Base-by-base conservation (phyloP, 116 monocot species). In the Dioscorea cayenensis region DNA sequence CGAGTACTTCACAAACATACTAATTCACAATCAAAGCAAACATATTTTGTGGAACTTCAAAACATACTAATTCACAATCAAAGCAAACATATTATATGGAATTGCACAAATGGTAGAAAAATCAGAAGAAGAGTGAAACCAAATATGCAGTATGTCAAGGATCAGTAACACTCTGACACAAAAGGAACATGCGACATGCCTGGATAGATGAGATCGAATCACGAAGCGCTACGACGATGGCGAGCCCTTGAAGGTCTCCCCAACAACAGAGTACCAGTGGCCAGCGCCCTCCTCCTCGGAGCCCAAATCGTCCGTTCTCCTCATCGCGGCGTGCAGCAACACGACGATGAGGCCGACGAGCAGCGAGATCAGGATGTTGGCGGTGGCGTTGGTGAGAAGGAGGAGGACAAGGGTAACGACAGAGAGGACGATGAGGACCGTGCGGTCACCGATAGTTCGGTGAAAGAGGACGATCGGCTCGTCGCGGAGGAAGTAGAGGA, bases 401-500 rank as follows among this genome's bases (percentile, higher is more conserved):
- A 91, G 79, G 25, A 83, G 55, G 60, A 28, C 86, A 20, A 95
- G 29, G n/a, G 94, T 95, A 58, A 86, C 73, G 17, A 79, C 66
- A 4, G 84, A 66, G 63, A 95, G 88, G 6, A 60, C 77, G 28
- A 69, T 48, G 65, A 91, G 82, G 4, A 85, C 76, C 22, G 49
- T 6, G 5, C 63, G 23, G 59, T 95, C 96, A 28, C 78, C 66
- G 70, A 96, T 77, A 17, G 73, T 63, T 48, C 90, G 79, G n/a
- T 79, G 72, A 61, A 86, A 65, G 60, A 96, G 4, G 7, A 82
- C 84, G 36, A 92, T 58, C 5, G 92, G 85, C 72, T 83, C 82
- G 69, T 94, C 93, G 37, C 89, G 80, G 36, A 89, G 79, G 81
- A 94, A 85, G 79, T 87, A 87, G 74, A 90, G 81, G 81, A 85